Conservation (phyloP, 2,329 filamentous ascomycete species). For the Cadophora malorum region DNA sequence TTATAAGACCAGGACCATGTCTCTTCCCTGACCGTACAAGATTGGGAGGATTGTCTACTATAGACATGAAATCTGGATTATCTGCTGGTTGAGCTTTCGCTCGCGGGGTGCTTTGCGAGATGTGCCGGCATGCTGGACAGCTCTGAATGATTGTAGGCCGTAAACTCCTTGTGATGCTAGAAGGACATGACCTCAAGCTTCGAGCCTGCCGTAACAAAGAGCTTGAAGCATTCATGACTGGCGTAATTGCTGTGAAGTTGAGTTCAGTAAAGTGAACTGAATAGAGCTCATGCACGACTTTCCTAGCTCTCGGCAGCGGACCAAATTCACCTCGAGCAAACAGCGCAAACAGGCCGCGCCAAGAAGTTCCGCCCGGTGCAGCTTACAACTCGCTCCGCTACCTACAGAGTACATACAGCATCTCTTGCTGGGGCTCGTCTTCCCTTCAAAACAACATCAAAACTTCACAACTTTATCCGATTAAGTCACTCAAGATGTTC, state of each 20-base stretch:
- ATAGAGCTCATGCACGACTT: neutral
- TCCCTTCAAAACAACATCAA: neutral
- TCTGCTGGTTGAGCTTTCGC: constrained; percentile 57
- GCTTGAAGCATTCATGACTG: constrained; percentile 34
- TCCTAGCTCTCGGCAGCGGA: neutral
- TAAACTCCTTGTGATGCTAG: constrained; percentile 14
- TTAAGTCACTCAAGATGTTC: constrained; percentile 66
- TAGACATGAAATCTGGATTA: constrained; percentile 80
- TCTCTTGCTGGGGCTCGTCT: neutral
- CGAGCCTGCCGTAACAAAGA: constrained; percentile 30
- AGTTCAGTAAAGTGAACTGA: neutral
- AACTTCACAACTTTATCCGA: neutral
- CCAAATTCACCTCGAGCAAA: constrained; percentile 6
- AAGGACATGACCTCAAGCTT: constrained; percentile 13
- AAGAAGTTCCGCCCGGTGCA: neutral
- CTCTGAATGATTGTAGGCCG: constrained; percentile 22
- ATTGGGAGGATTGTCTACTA: constrained; percentile 83
- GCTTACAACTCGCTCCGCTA: constrained; percentile 8
- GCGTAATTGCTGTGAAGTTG: constrained; percentile 7
- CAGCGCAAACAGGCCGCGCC: constrained; percentile 22
- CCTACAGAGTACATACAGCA: neutral
- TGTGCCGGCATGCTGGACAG: constrained; percentile 40
- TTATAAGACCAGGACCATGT: constrained; percentile 81
- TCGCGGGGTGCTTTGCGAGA: constrained; percentile 36
- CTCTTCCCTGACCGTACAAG: constrained; percentile 76